These are phyloP conservation scores for Poteriospumella lacustris DNA, from an alignment of 108 stramenopile species.

Conservation along the genomic window DNA sequence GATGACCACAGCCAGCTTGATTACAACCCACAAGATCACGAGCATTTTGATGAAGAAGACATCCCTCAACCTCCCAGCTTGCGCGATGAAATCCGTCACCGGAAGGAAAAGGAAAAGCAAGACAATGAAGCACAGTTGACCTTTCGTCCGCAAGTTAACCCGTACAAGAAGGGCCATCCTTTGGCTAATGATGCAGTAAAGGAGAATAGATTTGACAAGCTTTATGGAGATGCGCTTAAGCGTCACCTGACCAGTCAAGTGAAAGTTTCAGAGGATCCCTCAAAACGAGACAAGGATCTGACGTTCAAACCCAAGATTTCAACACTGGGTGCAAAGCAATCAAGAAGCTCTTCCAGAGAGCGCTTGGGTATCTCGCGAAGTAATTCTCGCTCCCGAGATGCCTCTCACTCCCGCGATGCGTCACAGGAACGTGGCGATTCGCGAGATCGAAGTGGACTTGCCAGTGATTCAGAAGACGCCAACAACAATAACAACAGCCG, in stretches of 20 bases:
- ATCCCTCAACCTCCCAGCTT: no score
- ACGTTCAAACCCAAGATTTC: not conserved
- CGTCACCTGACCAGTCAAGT: not conserved
- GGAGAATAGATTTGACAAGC: not conserved
- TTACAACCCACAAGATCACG: no score
- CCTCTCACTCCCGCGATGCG: not conserved
- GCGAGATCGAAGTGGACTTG: not conserved
- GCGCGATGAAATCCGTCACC: not conserved
- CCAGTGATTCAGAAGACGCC: no score
- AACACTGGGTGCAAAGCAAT: no score
- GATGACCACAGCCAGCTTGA: no score
- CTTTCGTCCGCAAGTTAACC: not conserved
- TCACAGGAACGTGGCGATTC: not conserved
- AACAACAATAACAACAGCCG: no score
- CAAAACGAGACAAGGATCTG: not conserved
- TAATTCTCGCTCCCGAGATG: not conserved
- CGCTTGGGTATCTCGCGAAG: not conserved
- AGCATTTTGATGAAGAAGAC: no score
- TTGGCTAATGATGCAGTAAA: not conserved
- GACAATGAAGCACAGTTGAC: not conserved
- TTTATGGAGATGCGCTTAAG: constrained; percentile 1
- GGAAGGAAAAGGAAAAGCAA: not conserved
- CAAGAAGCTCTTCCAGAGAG: no score
- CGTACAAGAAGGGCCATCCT: not conserved
- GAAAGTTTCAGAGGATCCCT: not conserved